Evolutionary conservation across 768 basidiomycete species (phyloP), one percentile per base, ranked within the genome.

Genomic region (Scleroderma bovista): DNA sequence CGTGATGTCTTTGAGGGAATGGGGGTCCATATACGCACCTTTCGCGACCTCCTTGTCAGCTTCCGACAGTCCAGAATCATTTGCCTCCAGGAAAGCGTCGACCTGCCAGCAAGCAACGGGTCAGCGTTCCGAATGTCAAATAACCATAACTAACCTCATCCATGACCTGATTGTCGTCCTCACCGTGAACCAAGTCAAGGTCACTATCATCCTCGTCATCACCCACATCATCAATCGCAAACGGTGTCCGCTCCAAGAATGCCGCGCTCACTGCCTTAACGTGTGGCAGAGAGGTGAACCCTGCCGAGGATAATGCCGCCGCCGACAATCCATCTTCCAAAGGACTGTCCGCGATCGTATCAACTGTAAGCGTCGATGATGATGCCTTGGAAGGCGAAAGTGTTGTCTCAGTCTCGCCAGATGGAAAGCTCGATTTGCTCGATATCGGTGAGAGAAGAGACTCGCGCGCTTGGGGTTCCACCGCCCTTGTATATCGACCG

Each of bases 211-310:
- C 84, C 23, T 86, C 88, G 50, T 86, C 86, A 56, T 91, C 89
- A 4, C 24, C 86, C 3, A 85, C 90, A 67, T 93, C 92, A 61
- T 99, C 96, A 52, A 98, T 96, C n/a, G 92, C 92, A 64, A 99
- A 99, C 55, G 87, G 86, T 22, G 91, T 93, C 38, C 95, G 75
- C 64, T 95, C 89, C 86, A 94, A 86, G 41, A 92, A 74, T 26
- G 89, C 88, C 29, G 86, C 86, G 55, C 81, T 87, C 45, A 86
- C 88, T 0, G 83, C 85, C 58, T 85, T 75, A 43, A 90, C 73
- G 72, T 87, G 78, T 6, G 84, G 77, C 63, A 82, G 72, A 19
- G 83, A 77, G 22, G 81, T 77, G 39, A 78, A 72, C 23, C 23
- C 48, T 12, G 46, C 29, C 36, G 66, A 65, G 56, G 51, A 55